These are phyloP conservation scores for Jamesozyma rosinii DNA, from an alignment of 805 yeast genomes.

Conservation along the genomic window DNA sequence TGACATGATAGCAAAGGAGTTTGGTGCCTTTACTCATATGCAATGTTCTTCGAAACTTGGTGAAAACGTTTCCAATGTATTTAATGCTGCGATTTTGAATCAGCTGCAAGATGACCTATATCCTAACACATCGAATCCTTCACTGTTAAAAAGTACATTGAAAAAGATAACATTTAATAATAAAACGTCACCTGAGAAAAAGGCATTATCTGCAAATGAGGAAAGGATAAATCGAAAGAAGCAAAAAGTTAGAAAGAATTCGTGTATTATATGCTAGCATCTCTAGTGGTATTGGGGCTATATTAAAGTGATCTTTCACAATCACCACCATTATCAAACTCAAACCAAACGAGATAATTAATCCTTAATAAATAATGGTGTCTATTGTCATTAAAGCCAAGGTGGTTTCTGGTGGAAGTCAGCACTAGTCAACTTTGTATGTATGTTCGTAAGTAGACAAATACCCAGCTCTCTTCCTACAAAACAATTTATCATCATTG, in stretches of 20 bases:
- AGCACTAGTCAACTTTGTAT: too few species aligned
- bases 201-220: neutral
- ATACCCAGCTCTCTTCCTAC: too few species aligned
- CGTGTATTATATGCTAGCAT: constrained; percentile 8
- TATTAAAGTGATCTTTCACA: too few species aligned
- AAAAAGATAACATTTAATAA: constrained; percentile 4
- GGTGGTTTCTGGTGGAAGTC: too few species aligned
- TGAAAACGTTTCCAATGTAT: constrained; percentile 58
- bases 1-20: constrained; percentile 43
- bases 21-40: constrained; percentile 63
- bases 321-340: too few species aligned
- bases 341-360: too few species aligned
- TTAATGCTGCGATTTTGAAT: constrained; percentile 43
- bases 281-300: too few species aligned
- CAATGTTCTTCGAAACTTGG: constrained; percentile 72
- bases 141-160: constrained; percentile 10
- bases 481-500: too few species aligned
- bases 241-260: constrained; percentile 5
- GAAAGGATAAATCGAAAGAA: neutral
- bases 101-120: constrained; percentile 15
- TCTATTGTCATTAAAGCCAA: too few species aligned
- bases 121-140: constrained; percentile 5
- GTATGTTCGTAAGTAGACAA: too few species aligned
- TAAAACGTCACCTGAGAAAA: neutral
- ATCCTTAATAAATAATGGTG: too few species aligned